These are phyloP conservation scores for Eucalyptus curtisii DNA, from an alignment of 345 rosid genomes.

Conservation along the genomic window DNA sequence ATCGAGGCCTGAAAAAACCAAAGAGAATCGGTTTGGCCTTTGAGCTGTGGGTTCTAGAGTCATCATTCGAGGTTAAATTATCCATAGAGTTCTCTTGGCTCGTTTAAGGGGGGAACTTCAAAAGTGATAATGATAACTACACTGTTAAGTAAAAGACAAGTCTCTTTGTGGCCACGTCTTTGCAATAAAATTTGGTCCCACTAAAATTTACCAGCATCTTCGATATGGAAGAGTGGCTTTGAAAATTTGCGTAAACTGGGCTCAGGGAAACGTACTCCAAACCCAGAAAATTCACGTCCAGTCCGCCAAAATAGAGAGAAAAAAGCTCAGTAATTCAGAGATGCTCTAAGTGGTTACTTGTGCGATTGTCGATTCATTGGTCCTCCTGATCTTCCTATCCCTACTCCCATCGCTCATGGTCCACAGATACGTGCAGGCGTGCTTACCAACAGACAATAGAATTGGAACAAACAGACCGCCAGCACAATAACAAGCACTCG, in stretches of 20 bases:
- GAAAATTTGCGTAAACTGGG: neutral
- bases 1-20: neutral
- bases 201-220: neutral
- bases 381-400: neutral
- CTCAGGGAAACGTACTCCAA: neutral
- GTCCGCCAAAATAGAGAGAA: neutral
- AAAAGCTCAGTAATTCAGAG: neutral
- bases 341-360: neutral
- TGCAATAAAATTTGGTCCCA: neutral
- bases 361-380: neutral
- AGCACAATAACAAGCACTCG: neutral
- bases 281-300: neutral
- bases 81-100: neutral
- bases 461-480: neutral
- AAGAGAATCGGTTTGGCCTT: neutral
- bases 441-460: neutral
- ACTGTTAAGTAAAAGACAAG: neutral
- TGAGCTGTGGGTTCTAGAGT: neutral
- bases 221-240: neutral
- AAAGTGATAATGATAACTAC: neutral
- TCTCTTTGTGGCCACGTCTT: neutral
- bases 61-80: neutral
- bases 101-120: neutral
- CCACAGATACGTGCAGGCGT: neutral
- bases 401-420: neutral